Evolutionary conservation across 768 basidiomycete genomes (phyloP), one percentile per base, ranked within the genome.

Genomic region (Podaxis sp.): DNA sequence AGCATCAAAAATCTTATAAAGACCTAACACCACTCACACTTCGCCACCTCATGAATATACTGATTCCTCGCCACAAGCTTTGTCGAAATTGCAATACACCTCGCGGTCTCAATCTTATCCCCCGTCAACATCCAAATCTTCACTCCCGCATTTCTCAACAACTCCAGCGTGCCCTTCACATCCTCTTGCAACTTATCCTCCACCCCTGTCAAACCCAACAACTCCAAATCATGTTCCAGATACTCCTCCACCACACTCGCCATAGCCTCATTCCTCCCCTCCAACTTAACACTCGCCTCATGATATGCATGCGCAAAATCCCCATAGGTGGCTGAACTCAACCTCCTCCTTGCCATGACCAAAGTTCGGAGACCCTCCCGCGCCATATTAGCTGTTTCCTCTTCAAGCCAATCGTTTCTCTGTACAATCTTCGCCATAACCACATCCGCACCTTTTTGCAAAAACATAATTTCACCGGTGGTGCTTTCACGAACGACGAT

Each of bases 71-170:
- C 90, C 7, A 99, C 97, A 56, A 99, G 79, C 73, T 99, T 99
- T 6, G 93, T 97, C 40, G 95, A 97, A 66, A 99, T 95, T 4
- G 96, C 96, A 70, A 99, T 99, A 75, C 95, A 96, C 40, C 96
- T 89, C 4, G 97, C 97, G 2, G 97, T 99, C 80, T 99, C 97
- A 55, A 99, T 94, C 79, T 99, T 99, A 76, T 99, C 97, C 1
- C 97, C 96, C 0, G 97, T 99, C 69, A 99, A 80, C 97, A 99
- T 99, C 97, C 97, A 99, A 63, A 99, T 99, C 82, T 93, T 97
- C 76, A 99, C 88, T 3, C 96, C 96, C 0, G 96, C 97, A 72
- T 99, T 99, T 67, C 96, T 80, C 66, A 99, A 74, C 57, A 99
- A 71, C 76, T 99, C 97, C 63, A 99, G 77, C 2, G 97, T 97